Percentiles rank a stretch among this genome's conserved stretches.
Conservation (phyloP, 345 rosid species). For the Moringa oleifera region DNA sequence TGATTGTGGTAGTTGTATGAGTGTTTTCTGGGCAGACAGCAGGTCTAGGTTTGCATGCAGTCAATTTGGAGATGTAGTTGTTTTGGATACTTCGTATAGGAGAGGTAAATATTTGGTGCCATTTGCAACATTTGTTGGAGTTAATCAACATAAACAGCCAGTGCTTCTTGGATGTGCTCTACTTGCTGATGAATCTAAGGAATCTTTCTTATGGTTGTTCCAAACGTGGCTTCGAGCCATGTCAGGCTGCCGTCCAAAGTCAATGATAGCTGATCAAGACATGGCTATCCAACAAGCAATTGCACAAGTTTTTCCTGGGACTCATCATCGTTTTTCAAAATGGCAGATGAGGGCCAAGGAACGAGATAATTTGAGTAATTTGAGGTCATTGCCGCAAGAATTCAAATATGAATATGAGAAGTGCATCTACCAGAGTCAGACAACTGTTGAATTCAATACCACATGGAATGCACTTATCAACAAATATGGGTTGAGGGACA, state of each 20-base stretch:
- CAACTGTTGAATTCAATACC: conserved; percentile 55
- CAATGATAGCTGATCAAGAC: conserved; percentile 85
- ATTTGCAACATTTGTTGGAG: conserved; percentile 74
- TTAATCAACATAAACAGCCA: conserved; percentile 86
- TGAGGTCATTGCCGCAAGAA: conserved; percentile 46
- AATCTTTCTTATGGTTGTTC: conserved; percentile 69
- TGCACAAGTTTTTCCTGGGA: conserved; percentile 59
- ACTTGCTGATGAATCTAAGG: conserved; percentile 66
- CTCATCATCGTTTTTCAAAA: conserved; percentile 68
- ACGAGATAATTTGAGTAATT: conserved; percentile 48
- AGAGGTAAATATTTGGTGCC: conserved; percentile 53
- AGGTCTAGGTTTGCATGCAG: conserved; percentile 83
- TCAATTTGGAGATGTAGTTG: conserved; percentile 73
- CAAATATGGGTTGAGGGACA: conserved; percentile 54
- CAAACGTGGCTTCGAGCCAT: conserved; percentile 81
- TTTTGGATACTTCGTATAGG: conserved; percentile 76
- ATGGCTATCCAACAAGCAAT: conserved; percentile 64
- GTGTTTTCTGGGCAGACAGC: conserved; percentile 89
- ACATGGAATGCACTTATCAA: conserved; percentile 56
- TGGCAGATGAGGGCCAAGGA: conserved; percentile 76
- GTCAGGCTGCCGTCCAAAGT: conserved; percentile 64
- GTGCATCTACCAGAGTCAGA: conserved; percentile 67
- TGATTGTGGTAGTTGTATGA: conserved; percentile 54
- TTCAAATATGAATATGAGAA: conserved; percentile 63
- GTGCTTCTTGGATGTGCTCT: conserved; percentile 88